Evolutionary conservation across 345 rosid genomes (phyloP).

Genomic region (Mercurialis annua): DNA sequence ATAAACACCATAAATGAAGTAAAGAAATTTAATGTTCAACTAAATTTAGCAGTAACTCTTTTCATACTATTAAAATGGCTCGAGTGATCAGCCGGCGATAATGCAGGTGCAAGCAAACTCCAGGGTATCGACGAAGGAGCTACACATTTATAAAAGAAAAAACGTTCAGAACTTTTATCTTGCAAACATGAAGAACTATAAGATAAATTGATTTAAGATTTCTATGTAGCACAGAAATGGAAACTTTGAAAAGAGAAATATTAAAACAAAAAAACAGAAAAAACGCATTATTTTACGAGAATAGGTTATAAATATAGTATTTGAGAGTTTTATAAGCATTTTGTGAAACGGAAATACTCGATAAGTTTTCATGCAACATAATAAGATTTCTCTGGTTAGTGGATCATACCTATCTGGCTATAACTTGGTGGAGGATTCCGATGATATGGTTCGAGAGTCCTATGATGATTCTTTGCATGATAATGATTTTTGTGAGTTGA

Average conservation of each 20-base stretch:
- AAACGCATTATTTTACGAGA: no score
- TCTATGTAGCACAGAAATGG: no score
- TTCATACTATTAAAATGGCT: slow-evolving; percentile 33
- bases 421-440: slow-evolving; percentile 23
- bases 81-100: slow-evolving; percentile 23
- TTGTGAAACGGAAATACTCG: no score
- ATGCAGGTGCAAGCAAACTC: slow-evolving; percentile 36
- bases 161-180: neutral
- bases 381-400: neutral
- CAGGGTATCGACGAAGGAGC: slow-evolving; percentile 35
- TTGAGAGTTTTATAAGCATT: no score
- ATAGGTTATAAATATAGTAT: no score
- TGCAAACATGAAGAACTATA: neutral
- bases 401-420: slow-evolving; percentile 29
- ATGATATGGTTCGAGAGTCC: slow-evolving; percentile 31
- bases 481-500: slow-evolving; percentile 29
- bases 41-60: slow-evolving; percentile 10
- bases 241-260: no score
- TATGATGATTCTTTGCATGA: slow-evolving; percentile 25
- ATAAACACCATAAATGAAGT: slow-evolving; percentile 4
- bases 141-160: slow-evolving; percentile 3
- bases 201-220: neutral
- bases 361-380: no score
- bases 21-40: slow-evolving; percentile 13
- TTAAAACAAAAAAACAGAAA: no score